Evolutionary conservation across 495 filamentous ascomycete genomes (phyloP).

Genomic region (Neurospora sp.): DNA sequence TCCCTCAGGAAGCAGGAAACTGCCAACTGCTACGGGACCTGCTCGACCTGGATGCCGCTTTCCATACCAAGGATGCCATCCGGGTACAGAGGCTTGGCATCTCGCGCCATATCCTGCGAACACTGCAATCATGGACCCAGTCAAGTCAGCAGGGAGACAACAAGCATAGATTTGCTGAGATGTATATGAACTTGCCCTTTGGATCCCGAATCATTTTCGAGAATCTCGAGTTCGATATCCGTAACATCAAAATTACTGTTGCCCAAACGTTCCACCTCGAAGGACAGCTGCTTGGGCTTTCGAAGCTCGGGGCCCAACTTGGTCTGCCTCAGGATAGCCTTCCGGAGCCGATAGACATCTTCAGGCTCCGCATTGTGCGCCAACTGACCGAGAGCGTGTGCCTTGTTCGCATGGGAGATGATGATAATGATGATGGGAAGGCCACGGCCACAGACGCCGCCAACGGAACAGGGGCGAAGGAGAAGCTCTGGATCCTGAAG

Average conservation of each 20-base stretch:
- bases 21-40: slow-evolving; percentile 27
- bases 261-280: slow-evolving; percentile 34
- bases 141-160: neutral
- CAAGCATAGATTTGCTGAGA: neutral
- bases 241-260: slow-evolving; percentile 26
- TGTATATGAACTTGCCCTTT: slow-evolving; percentile 29
- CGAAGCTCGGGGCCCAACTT: slow-evolving; percentile 19
- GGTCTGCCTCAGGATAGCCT: slow-evolving; percentile 16
- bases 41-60: slow-evolving; percentile 32
- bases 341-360: slow-evolving; percentile 30
- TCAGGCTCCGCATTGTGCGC: slow-evolving; percentile 26
- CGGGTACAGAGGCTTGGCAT: slow-evolving; percentile 32
- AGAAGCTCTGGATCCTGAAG: slow-evolving; percentile 36
- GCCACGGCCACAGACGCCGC: neutral
- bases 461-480: neutral
- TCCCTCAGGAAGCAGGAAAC: slow-evolving; percentile 27
- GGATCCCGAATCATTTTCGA: slow-evolving; percentile 38
- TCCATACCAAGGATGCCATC: slow-evolving; percentile 36
- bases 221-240: slow-evolving; percentile 27
- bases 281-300: slow-evolving; percentile 24
- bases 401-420: slow-evolving; percentile 25
- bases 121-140: slow-evolving; percentile 31
- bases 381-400: slow-evolving; percentile 39
- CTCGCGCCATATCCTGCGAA: slow-evolving; percentile 31
- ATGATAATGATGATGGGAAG: neutral